These are phyloP conservation scores for Pascua guehoae DNA, from an alignment of 1,284 basidiomycete genomes.

Conservation along the genomic window DNA sequence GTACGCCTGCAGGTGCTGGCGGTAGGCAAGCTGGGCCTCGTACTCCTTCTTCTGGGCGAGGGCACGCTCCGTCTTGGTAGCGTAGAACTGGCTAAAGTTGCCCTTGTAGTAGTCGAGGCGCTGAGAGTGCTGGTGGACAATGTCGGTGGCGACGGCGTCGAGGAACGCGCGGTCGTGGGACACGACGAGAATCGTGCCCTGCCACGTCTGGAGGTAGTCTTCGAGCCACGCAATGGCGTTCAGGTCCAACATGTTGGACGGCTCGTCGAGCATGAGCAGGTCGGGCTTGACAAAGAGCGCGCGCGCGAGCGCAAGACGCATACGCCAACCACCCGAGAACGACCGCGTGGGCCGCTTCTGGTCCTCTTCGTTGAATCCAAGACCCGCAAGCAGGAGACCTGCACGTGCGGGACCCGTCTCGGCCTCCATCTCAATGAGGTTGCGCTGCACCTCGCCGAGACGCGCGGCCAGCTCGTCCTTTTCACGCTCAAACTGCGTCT, in stretches of 20 bases:
- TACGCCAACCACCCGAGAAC: conserved; percentile 99
- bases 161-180: conserved; percentile 99
- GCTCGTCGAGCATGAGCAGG: conserved; percentile 85
- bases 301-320: conserved; percentile 94
- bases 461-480: conserved; percentile 80
- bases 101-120: conserved; percentile 85
- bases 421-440: conserved; percentile 94
- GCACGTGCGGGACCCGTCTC: conserved; percentile 93
- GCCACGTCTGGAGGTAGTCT: conserved; percentile 96
- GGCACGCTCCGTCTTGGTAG: conserved; percentile 92
- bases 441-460: conserved; percentile 86
- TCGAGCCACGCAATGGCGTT: conserved; percentile 60
- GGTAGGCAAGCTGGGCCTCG: conserved; percentile 90
- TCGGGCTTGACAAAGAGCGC: conserved; percentile 89
- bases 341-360: conserved; percentile 76
- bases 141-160: conserved; percentile 93
- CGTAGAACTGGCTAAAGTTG: conserved; percentile 98
- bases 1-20: conserved; percentile 89
- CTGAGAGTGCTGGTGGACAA: conserved; percentile 92
- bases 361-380: conserved; percentile 86
- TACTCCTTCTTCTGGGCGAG: conserved; percentile 90
- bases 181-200: conserved; percentile 91
- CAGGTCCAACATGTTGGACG: conserved; percentile 79
- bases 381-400: conserved; percentile 80
- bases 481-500: conserved; percentile 67